Conservation (phyloP, 2,329 filamentous ascomycete species). For the Blastomyces parvus region DNA sequence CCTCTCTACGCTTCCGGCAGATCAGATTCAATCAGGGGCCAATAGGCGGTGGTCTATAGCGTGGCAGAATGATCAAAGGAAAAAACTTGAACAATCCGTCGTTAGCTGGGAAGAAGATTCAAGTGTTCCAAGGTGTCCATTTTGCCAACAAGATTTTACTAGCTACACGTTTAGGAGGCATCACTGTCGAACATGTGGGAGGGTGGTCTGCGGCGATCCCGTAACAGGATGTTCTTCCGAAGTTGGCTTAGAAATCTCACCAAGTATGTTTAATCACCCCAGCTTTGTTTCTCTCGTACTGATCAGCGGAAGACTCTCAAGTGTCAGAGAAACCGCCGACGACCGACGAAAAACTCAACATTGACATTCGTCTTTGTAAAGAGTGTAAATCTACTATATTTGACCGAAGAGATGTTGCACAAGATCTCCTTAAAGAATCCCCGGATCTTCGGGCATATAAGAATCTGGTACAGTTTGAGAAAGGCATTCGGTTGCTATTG, state of each 20-base stretch:
- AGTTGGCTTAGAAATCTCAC: conserved; percentile 66
- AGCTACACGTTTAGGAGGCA: conserved; percentile 87
- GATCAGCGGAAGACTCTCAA: background rate
- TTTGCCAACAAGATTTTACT: conserved; percentile 92
- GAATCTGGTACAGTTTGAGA: conserved; percentile 76
- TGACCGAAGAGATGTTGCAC: conserved; percentile 65
- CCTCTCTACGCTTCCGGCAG: conserved; percentile 63
- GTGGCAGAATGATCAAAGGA: conserved; percentile 65
- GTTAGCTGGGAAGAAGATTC: conserved; percentile 94
- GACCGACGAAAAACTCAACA: conserved; percentile 47
- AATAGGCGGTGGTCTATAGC: conserved; percentile 45
- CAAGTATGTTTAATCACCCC: conserved; percentile 41
- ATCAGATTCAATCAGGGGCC: conserved; percentile 46
- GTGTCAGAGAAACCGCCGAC: conserved; percentile 19
- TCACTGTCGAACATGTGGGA: conserved; percentile 87
- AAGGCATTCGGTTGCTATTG: conserved; percentile 70
- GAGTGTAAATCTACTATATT: conserved; percentile 70
- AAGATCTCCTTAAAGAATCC: conserved; percentile 57
- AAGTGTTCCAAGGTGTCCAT: conserved; percentile 70
- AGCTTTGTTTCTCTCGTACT: background rate
- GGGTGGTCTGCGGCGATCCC: conserved; percentile 83
- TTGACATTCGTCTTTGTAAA: conserved; percentile 86
- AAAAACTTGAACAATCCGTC: conserved; percentile 78
- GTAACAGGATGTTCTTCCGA: conserved; percentile 77
- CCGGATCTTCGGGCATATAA: conserved; percentile 72